phyloP scores from a whole-genome alignment of 1,139 yeast species.

The Lodderomyces theae region DNA sequence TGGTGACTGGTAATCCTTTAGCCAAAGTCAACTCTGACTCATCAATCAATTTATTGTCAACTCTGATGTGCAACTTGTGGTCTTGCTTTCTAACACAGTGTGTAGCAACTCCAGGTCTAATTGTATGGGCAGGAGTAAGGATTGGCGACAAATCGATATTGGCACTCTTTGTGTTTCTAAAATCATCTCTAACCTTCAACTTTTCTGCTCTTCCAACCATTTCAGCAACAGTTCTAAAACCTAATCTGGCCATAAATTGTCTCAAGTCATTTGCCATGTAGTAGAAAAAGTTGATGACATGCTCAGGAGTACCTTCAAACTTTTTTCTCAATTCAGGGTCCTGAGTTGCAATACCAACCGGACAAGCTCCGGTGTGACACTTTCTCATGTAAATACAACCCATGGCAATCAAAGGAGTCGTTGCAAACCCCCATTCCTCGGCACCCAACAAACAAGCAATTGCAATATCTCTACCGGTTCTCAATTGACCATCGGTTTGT shows the following conservation, averaged over 20 bases:
- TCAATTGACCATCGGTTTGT: conserved; percentile 96
- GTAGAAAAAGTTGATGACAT: conserved; percentile 95
- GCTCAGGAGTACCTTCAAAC: conserved; percentile 96
- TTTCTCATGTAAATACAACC: conserved; percentile 96
- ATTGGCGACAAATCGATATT: conserved; percentile 90
- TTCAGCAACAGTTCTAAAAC: conserved; percentile 93
- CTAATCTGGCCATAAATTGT: conserved; percentile 88
- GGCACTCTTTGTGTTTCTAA: conserved; percentile 85
- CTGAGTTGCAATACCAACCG: conserved; percentile 98
- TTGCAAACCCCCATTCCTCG: conserved; percentile 98
- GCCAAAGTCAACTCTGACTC: conserved; percentile 93
- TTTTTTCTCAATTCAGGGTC: conserved; percentile 92
- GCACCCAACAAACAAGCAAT: conserved; percentile 96
- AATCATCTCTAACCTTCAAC: conserved; percentile 78
- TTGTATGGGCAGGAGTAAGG: conserved; percentile 92
- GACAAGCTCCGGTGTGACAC: conserved; percentile 92
- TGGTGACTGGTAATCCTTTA: conserved; percentile 90
- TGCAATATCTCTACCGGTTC: conserved; percentile 96
- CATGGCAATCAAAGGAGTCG: conserved; percentile 95
- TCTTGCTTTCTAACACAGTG: conserved; percentile 92
- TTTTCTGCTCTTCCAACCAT: conserved; percentile 98
- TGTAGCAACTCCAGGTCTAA: conserved; percentile 98
- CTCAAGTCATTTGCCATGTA: conserved; percentile 92
- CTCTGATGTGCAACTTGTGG: conserved; percentile 85
- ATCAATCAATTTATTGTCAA: conserved; percentile 93